Base-by-base conservation (phyloP, 768 basidiomycete genomes). In the Termitomyces sp. region DNA sequence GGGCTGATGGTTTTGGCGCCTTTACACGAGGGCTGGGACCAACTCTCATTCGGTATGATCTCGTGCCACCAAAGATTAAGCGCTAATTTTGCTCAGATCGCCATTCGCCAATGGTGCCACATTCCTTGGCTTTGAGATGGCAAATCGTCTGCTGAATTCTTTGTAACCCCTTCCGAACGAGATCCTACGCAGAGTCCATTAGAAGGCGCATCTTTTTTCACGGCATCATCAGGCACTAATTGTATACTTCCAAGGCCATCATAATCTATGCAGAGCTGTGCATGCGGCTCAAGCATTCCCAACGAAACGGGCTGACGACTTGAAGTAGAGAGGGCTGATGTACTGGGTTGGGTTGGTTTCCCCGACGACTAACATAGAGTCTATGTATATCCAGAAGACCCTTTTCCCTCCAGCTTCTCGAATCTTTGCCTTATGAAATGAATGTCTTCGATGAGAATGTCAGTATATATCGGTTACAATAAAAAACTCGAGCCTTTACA, bases 91-190 rank as follows among this genome's bases (percentile, higher is more conserved):
- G 31, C 33, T 7, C 53, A 94, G 92, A 64, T 94, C 92, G 2
- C 95, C 94, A 0, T 96, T 97, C 65, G 95, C 95, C 11, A 98
- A 98, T 63, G 96, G 94, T 19, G 93, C 93, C 1, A 98, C 96
- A 0, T 98, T 98, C 80, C 82, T 96, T 55, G 94, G 92, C 1
- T 98, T 94, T 65, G 96, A 98, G 77, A 78, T 98, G 73, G 92
- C 91, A 44, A 93, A 84, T 72, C 81, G 94, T 46, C 60, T 83
- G 43, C 72, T 91, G 58, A 83, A 83, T 64, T 73, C 71, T 30
- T 52, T 30, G 21, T 60, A 51, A 50, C 4, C 12, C 40, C 26
- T 41, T n/a, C 11, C 50, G 19, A 30, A 37, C 15, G 31, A 30
- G 14, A 40, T 17, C 17, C 2, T 10, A n/a, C 30, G 19, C 31